Evolutionary conservation across 1,139 yeast genomes (phyloP).

Genomic region (Kodamaea alishanica): DNA sequence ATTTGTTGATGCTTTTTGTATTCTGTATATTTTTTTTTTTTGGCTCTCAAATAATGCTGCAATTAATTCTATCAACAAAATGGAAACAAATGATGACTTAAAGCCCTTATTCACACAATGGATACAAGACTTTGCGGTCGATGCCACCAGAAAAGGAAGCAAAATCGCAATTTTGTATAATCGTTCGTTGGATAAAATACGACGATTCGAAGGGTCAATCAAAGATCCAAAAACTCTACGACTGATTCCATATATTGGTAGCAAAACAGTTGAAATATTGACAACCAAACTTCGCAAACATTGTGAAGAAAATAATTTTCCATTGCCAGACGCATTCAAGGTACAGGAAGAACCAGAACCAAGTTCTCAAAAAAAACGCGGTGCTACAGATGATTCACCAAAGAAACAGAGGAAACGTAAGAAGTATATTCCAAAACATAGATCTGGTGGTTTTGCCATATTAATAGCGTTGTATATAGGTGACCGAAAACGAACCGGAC

Average conservation of each 20-base stretch:
- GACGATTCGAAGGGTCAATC: conserved; percentile 39
- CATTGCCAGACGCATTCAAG: conserved; percentile 38
- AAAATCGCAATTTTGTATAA: conserved; percentile 44
- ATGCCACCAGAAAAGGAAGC: conserved; percentile 36
- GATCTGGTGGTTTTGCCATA: conserved; percentile 89
- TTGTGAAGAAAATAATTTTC: conserved; percentile 42
- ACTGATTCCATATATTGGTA: conserved; percentile 57
- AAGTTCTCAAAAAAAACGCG: conserved; percentile 1
- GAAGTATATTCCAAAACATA: conserved; percentile 67
- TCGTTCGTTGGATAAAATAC: conserved; percentile 47
- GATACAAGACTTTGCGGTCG: conserved; percentile 49
- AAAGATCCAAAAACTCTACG: conserved; percentile 49
- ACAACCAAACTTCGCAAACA: conserved; percentile 38
- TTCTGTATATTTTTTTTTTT: not conserved
- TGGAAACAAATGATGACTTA: conserved; percentile 20
- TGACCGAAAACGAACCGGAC: conserved; percentile 49
- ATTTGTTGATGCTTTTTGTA: conserved; percentile 1
- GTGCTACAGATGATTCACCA: conserved; percentile 9
- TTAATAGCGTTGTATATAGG: conserved; percentile 57
- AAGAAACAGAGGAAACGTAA: conserved; percentile 31
- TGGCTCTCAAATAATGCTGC: too few relatives aligned
- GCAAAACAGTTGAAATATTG: conserved; percentile 51
- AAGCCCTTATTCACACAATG: conserved; percentile 45
- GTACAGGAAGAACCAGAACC: conserved; percentile 9
- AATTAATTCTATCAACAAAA: too few relatives aligned